A percentile compares a stretch with the other conserved stretches of the same genome.
Conservation (phyloP, 1,139 yeast genomes). For the Chernovozyma sophiae-reginae region DNA sequence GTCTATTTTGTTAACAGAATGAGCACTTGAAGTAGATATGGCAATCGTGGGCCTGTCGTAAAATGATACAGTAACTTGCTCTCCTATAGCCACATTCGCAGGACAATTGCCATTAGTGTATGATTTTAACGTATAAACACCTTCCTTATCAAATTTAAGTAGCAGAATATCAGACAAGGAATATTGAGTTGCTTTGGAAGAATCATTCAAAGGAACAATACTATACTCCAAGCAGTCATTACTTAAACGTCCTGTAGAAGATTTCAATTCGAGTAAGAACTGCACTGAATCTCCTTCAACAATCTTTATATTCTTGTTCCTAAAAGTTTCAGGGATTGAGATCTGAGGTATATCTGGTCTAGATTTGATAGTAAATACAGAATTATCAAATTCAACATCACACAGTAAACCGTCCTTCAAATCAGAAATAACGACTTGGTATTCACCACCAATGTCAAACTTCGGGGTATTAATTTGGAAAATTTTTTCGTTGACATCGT, state of each 20-base stretch:
- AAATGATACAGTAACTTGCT: slow-evolving; percentile 44
- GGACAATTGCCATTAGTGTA: slow-evolving; percentile 66
- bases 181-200: slow-evolving; percentile 21
- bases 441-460: slow-evolving; percentile 64
- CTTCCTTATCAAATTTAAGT: slow-evolving; percentile 51
- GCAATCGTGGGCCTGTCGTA: slow-evolving; percentile 54
- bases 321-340: slow-evolving; percentile 16
- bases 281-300: slow-evolving; percentile 59
- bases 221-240: slow-evolving; percentile 27
- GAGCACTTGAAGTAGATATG: slow-evolving; percentile 17
- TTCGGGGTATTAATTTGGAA: slow-evolving; percentile 50
- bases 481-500: slow-evolving; percentile 34
- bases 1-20: slow-evolving; percentile 5
- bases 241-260: slow-evolving; percentile 24
- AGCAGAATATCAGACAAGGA: slow-evolving; percentile 29
- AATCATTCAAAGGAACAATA: slow-evolving; percentile 16
- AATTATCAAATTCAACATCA: slow-evolving; percentile 50
- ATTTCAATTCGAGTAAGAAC: slow-evolving; percentile 51
- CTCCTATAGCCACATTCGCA: slow-evolving; percentile 46
- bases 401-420: slow-evolving; percentile 75
- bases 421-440: slow-evolving; percentile 56
- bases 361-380: slow-evolving; percentile 58
- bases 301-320: slow-evolving; percentile 30
- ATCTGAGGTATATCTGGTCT: slow-evolving; percentile 59
- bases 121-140: slow-evolving; percentile 55